Percentiles rank a stretch among this genome's conserved stretches.
Conservation (phyloP, 495 filamentous ascomycete genomes). For the Hypoxylon cercidicola region DNA sequence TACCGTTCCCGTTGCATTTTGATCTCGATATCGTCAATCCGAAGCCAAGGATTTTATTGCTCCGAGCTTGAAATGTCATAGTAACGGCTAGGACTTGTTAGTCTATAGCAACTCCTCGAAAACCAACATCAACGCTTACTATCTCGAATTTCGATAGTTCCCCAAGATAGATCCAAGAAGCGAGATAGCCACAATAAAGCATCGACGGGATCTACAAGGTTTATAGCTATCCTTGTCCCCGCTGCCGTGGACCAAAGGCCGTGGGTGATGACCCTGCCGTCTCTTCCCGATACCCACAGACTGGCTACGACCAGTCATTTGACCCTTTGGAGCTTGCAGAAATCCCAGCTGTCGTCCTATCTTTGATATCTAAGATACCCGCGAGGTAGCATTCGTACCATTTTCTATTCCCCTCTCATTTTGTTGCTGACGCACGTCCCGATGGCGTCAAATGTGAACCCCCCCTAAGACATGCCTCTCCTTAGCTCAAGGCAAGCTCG, state of each 20-base stretch:
- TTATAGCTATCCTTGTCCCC: slow-evolving; percentile 1
- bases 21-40: neutral
- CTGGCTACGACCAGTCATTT: slow-evolving; percentile 15
- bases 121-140: no score
- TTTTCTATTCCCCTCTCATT: slow-evolving; percentile 7
- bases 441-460: neutral
- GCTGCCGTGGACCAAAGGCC: neutral
- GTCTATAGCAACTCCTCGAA: no score
- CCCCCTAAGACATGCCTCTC: slow-evolving; percentile 2
- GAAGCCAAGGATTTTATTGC: no score
- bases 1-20: neutral
- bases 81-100: no score
- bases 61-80: no score
- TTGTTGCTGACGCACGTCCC: slow-evolving; percentile 5
- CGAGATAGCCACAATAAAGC: neutral
- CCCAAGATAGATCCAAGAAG: neutral
- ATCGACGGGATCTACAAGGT: neutral
- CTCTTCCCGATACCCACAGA: slow-evolving; percentile 5
- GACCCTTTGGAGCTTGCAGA: slow-evolving; percentile 1
- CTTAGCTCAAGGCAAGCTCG: slow-evolving; percentile 1
- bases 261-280: neutral
- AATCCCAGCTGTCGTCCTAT: slow-evolving; percentile 8
- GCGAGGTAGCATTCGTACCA: slow-evolving; percentile 4
- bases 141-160: no score
- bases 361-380: neutral